Evolutionary conservation across 345 rosid species (phyloP).

Genomic region (Hirschfeldia incana): DNA sequence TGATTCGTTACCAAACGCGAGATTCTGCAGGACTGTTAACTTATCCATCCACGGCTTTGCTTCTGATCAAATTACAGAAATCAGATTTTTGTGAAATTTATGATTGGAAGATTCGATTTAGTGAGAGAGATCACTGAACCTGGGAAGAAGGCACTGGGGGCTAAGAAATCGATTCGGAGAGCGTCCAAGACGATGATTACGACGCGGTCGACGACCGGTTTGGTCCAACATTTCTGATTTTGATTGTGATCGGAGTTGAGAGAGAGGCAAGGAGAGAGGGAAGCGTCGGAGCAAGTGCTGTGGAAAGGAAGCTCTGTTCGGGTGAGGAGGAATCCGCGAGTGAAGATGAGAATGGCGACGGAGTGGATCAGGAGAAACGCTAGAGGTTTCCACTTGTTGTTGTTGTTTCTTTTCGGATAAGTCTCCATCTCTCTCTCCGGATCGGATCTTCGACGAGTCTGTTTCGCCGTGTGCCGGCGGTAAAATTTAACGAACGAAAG

Average conservation of each 20-base stretch:
- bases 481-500: neutral
- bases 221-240: slow-evolving; percentile 60
- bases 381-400: slow-evolving; percentile 23
- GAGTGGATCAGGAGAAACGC: slow-evolving; percentile 52
- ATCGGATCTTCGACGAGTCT: neutral
- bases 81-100: neutral
- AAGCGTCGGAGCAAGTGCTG: slow-evolving; percentile 67
- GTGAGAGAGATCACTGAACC: slow-evolving; percentile 7
- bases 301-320: slow-evolving; percentile 86
- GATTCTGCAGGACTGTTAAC: slow-evolving; percentile 60
- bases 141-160: slow-evolving; percentile 68
- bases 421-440: slow-evolving; percentile 38
- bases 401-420: slow-evolving; percentile 27
- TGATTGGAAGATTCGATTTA: no score
- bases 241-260: slow-evolving; percentile 13
- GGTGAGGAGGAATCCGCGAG: slow-evolving; percentile 84
- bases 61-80: slow-evolving; percentile 30
- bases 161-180: slow-evolving; percentile 83
- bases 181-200: slow-evolving; percentile 84
- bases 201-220: slow-evolving; percentile 67
- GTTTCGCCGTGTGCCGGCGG: slow-evolving; percentile 26
- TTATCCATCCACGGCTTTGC: slow-evolving; percentile 94
- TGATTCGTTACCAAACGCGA: slow-evolving; percentile 56
- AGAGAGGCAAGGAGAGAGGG: slow-evolving; percentile 60
- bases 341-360: slow-evolving; percentile 63